phyloP scores from a whole-genome alignment of 2,329 filamentous ascomycete species.

The Septoria linicola region DNA sequence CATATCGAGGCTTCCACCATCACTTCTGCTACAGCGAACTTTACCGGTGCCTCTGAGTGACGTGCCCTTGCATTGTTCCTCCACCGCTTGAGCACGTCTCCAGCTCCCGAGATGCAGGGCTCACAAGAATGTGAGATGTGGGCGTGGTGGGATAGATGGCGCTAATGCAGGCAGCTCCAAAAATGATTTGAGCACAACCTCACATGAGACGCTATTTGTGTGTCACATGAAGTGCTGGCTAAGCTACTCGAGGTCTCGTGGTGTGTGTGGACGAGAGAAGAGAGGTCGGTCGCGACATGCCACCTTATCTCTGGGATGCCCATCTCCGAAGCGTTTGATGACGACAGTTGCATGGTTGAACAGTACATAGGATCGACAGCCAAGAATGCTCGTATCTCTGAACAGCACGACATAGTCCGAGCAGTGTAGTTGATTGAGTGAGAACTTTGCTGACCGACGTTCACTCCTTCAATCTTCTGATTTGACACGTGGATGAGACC shows the following conservation, averaged over 20 bases:
- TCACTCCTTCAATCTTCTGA: not conserved
- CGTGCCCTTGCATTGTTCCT: conserved; percentile 9
- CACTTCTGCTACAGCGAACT: no score
- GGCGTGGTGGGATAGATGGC: conserved; percentile 1
- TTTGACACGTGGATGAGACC: not conserved
- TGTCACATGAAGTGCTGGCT: conserved; percentile 12
- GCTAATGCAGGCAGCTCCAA: conserved; percentile 8
- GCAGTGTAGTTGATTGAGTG: not conserved
- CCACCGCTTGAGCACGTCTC: not conserved
- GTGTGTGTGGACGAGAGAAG: not conserved
- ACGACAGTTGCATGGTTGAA: not conserved
- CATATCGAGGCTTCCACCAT: no score
- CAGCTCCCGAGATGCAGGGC: conserved; percentile 6
- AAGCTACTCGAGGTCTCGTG: not conserved
- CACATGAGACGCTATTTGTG: conserved; percentile 2
- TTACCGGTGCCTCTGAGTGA: not conserved
- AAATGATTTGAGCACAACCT: not conserved
- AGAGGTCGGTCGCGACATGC: not conserved
- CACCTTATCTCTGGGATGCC: conserved; percentile 1
- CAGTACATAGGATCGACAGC: not conserved
- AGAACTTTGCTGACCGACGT: not conserved
- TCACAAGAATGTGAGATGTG: not conserved
- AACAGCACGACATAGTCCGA: not conserved
- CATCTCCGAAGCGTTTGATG: not conserved
- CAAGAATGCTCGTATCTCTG: no score